Evolutionary conservation across 2,329 filamentous ascomycete species (phyloP).

Genomic region (Clathrospora elynae): DNA sequence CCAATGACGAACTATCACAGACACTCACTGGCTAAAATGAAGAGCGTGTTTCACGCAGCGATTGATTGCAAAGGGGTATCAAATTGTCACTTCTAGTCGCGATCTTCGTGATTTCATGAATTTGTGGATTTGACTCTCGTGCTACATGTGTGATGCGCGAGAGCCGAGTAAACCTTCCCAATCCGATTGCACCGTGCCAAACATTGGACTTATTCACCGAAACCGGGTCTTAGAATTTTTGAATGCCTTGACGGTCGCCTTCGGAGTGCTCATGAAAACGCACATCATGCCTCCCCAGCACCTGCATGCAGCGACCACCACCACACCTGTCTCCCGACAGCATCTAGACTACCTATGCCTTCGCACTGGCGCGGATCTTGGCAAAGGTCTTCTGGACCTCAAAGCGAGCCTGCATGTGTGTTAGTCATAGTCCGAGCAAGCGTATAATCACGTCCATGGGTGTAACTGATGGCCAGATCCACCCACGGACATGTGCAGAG

Average conservation of each 20-base stretch:
- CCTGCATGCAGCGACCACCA: slow-evolving; percentile 40
- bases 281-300: slow-evolving; percentile 45
- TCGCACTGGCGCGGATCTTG: slow-evolving; percentile 66
- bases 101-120: slow-evolving; percentile 46
- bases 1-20: slow-evolving; percentile 14
- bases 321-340: slow-evolving; percentile 38
- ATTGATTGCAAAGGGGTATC: slow-evolving; percentile 37
- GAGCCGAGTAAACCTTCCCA: slow-evolving; percentile 48
- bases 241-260: slow-evolving; percentile 46
- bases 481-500: not conserved
- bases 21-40: not conserved
- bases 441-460: too few relatives aligned
- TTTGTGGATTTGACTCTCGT: slow-evolving; percentile 47
- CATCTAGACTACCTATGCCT: slow-evolving; percentile 45
- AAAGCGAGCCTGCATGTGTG: slow-evolving; percentile 70
- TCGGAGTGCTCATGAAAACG: slow-evolving; percentile 48
- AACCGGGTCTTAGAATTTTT: slow-evolving; percentile 48
- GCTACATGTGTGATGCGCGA: slow-evolving; percentile 47
- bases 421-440: slow-evolving; percentile 30
- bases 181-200: slow-evolving; percentile 50
- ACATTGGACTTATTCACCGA: slow-evolving; percentile 45
- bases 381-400: slow-evolving; percentile 96
- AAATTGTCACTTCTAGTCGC: slow-evolving; percentile 42
- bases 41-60: slow-evolving; percentile 2
- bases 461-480: not conserved